phyloP scores from a whole-genome alignment of 169 alveolate species.

The Plasmodium sp. region DNA sequence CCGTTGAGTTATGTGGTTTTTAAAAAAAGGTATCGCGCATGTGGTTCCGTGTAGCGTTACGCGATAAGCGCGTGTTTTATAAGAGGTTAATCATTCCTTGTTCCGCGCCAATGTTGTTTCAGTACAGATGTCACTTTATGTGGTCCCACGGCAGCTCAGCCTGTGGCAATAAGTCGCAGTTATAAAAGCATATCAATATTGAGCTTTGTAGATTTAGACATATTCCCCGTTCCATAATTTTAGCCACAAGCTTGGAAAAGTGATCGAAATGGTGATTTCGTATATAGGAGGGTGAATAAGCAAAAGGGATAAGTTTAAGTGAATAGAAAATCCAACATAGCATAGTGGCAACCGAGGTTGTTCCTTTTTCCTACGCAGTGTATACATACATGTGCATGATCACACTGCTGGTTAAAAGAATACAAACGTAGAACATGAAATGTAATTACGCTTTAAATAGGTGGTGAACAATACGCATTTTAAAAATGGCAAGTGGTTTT shows the following conservation, averaged over 20 bases:
- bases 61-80: background rate
- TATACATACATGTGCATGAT: background rate
- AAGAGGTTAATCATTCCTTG: background rate
- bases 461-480: background rate
- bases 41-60: background rate
- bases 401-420: background rate
- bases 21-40: background rate
- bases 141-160: background rate
- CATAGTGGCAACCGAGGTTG: background rate
- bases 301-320: background rate
- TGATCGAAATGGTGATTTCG: background rate
- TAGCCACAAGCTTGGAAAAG: background rate
- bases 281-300: background rate
- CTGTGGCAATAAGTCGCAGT: background rate
- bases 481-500: background rate
- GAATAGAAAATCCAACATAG: background rate
- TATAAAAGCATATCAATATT: background rate
- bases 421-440: background rate
- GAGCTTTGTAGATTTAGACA: background rate
- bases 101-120: background rate
- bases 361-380: background rate
- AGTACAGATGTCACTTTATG: background rate
- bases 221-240: background rate
- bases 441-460: background rate
- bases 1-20: background rate